phyloP scores from a whole-genome alignment of 306 rosid species.

The Senna siamea region DNA sequence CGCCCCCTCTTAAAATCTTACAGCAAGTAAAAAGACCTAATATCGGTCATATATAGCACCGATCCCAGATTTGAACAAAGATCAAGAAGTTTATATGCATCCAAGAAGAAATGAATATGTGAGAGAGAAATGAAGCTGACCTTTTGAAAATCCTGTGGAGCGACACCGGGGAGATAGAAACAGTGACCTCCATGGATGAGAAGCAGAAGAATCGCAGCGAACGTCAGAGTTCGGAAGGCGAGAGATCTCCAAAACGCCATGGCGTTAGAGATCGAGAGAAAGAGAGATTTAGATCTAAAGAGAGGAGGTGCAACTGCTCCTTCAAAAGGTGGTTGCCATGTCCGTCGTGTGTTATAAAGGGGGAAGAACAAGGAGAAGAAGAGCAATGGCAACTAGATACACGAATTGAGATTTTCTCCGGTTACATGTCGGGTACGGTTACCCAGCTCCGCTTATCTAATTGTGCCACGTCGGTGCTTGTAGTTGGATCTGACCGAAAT shows the following conservation, averaged over 20 bases:
- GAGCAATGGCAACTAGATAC: neutral
- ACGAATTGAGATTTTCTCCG: slow-evolving; percentile 19
- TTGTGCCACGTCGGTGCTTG: slow-evolving; percentile 37
- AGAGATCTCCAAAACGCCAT: slow-evolving; percentile 81
- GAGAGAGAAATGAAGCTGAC: slow-evolving; percentile 42
- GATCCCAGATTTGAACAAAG: slow-evolving; percentile 54
- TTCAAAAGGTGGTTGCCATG: slow-evolving; percentile 26
- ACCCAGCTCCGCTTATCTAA: neutral
- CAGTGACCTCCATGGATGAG: slow-evolving; percentile 62
- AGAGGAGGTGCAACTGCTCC: neutral
- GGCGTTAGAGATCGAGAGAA: slow-evolving; percentile 53
- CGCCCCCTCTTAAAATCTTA: neutral
- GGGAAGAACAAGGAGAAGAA: slow-evolving; percentile 4
- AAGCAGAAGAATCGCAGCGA: slow-evolving; percentile 52
- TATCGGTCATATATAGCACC: slow-evolving; percentile 9
- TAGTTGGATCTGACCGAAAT: slow-evolving; percentile 4
- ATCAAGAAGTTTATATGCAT: slow-evolving; percentile 42
- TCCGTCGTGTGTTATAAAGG: slow-evolving; percentile 12
- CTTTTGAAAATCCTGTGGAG: slow-evolving; percentile 93
- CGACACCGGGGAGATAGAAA: slow-evolving; percentile 98
- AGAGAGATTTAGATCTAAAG: slow-evolving; percentile 34
- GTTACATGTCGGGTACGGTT: slow-evolving; percentile 29
- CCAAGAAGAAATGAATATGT: neutral
- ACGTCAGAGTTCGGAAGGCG: slow-evolving; percentile 25
- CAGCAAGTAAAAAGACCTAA: neutral